phyloP scores from a whole-genome alignment of 441 rosid species.

The Erysimum cheiri region DNA sequence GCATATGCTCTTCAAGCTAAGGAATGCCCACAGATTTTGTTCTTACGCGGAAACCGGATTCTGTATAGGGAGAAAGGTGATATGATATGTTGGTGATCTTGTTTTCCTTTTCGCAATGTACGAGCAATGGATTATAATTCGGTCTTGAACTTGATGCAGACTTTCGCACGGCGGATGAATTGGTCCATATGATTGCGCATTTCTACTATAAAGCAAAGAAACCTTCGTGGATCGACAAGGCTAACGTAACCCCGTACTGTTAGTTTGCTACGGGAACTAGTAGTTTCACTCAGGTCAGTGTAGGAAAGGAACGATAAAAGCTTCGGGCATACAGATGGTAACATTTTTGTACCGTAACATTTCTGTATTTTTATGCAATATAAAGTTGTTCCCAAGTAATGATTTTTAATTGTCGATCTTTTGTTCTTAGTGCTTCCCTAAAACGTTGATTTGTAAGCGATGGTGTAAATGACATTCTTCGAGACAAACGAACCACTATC shows the following conservation, averaged over 20 bases:
- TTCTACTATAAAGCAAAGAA: conserved; percentile 88
- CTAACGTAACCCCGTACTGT: conserved; percentile 46
- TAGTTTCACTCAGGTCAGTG: conserved; percentile 19
- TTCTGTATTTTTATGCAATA: conserved; percentile 6
- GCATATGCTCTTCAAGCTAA: conserved; percentile 90
- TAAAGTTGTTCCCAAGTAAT: not conserved
- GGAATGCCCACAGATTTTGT: conserved; percentile 80
- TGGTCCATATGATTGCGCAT: conserved; percentile 88
- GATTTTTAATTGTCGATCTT: not conserved
- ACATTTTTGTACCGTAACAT: conserved; percentile 1
- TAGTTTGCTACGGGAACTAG: conserved; percentile 34
- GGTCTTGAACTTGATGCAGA: conserved; percentile 53
- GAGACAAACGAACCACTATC: not conserved
- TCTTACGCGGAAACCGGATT: conserved; percentile 73
- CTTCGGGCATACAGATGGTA: conserved; percentile 3
- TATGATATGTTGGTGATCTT: not conserved
- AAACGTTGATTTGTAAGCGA: not conserved
- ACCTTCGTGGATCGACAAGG: conserved; percentile 70
- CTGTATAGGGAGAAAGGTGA: conserved; percentile 83
- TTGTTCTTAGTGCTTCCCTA: conserved; percentile 3
- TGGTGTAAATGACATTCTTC: not conserved
- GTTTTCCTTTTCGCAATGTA: not conserved
- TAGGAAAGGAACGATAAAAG: conserved; percentile 6
- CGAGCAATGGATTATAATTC: conserved; percentile 3
- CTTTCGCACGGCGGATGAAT: conserved; percentile 71